A percentile compares a stretch with the other conserved stretches of the same genome.
These are phyloP conservation scores for Penicillium fimorum DNA, from an alignment of 495 filamentous ascomycete species.

Conservation along the genomic window DNA sequence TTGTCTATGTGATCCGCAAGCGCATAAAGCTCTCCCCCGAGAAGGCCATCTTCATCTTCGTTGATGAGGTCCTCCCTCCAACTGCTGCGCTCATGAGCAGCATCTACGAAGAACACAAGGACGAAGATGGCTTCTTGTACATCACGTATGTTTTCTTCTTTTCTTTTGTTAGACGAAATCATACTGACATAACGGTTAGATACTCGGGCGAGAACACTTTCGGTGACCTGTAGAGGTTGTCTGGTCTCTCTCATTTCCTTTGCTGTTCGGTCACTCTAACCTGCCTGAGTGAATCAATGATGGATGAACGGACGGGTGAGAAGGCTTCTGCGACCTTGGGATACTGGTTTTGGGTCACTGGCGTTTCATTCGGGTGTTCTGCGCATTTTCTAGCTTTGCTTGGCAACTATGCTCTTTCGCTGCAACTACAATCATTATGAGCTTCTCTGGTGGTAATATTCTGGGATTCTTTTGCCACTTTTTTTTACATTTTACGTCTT, in stretches of 20 bases:
- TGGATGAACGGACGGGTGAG: conserved; percentile 9
- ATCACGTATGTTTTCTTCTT: conserved; percentile 49
- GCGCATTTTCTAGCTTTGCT: conserved; percentile 23
- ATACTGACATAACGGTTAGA: conserved; percentile 51
- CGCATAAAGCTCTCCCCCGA: conserved; percentile 99
- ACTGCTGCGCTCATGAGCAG: conserved; percentile 98
- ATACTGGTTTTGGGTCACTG: conserved; percentile 18
- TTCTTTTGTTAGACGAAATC: background rate
- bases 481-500: background rate
- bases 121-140: conserved; percentile 58
- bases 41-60: conserved; percentile 99
- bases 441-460: conserved; percentile 3
- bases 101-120: conserved; percentile 99
- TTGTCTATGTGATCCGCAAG: conserved; percentile 99
- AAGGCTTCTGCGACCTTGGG: conserved; percentile 13
- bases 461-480: conserved; percentile 1
- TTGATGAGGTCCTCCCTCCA: conserved; percentile 95
- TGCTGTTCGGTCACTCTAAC: background rate
- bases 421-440: conserved; percentile 15
- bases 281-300: background rate
- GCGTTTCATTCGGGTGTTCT: conserved; percentile 34
- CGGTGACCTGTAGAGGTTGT: conserved; percentile 53
- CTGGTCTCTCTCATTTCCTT: conserved; percentile 13
- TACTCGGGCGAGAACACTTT: conserved; percentile 99
- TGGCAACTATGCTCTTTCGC: conserved; percentile 18